Evolutionary conservation across 2,329 filamentous ascomycete genomes (phyloP).

Genomic region (Pseudopithomyces maydicus): DNA sequence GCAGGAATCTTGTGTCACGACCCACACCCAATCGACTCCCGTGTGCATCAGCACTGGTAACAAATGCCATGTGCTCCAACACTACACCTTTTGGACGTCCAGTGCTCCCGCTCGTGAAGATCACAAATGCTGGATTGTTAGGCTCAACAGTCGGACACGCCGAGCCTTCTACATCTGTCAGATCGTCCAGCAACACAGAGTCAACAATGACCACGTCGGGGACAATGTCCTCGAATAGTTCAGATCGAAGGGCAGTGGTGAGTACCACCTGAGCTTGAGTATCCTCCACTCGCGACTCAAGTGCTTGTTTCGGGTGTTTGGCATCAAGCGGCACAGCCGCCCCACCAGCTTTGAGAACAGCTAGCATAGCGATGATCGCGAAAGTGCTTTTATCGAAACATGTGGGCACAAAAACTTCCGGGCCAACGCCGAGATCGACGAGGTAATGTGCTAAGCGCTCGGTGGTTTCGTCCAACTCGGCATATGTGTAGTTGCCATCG

Average conservation of each 20-base stretch:
- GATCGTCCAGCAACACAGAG: slow-evolving; percentile 39
- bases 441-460: slow-evolving; percentile 37
- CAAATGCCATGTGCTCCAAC: slow-evolving; percentile 38
- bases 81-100: slow-evolving; percentile 42
- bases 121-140: slow-evolving; percentile 36
- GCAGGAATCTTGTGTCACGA: slow-evolving; percentile 36
- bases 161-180: slow-evolving; percentile 22
- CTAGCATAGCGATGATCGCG: slow-evolving; percentile 44
- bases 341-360: slow-evolving; percentile 46
- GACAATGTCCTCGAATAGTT: slow-evolving; percentile 48
- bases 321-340: slow-evolving; percentile 45
- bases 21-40: slow-evolving; percentile 32
- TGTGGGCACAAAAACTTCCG: slow-evolving; percentile 41
- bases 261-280: slow-evolving; percentile 48
- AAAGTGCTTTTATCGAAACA: slow-evolving; percentile 48
- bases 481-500: slow-evolving; percentile 41
- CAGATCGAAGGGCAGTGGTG: slow-evolving; percentile 43
- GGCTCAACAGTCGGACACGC: slow-evolving; percentile 27
- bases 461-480: slow-evolving; percentile 30
- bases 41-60: slow-evolving; percentile 37
- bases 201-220: slow-evolving; percentile 45
- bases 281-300: slow-evolving; percentile 48
- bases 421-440: slow-evolving; percentile 33
- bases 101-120: slow-evolving; percentile 41
- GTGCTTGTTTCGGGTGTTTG: slow-evolving; percentile 36